Evolutionary conservation across 208 protist genomes (phyloP), one percentile per base, ranked within the genome.

Genomic region (Balamuthia mandrillaris): DNA sequence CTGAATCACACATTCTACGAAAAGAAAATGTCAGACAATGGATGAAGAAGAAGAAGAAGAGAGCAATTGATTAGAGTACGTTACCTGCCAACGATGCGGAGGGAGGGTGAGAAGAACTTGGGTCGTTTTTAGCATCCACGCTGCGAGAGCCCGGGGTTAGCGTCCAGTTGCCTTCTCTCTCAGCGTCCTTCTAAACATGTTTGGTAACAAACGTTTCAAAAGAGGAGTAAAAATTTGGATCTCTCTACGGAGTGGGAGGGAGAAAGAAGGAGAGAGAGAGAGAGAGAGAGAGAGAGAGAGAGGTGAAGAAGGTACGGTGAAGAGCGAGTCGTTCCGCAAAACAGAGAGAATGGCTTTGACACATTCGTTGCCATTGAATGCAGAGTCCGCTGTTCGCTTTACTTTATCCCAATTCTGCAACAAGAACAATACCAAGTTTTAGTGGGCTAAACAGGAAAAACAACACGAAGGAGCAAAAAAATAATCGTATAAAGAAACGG

Each of bases 81-180:
- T 9, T 75, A 75, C 66, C 66, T 18, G 54, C 54, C 21, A 56
- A 45, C 10, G 66, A 45, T 47, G 47, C 66, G 44, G 47, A 75
- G 41, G n/a, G n/a, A n/a, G n/a, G n/a, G n/a, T n/a, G n/a, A n/a
- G n/a, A n/a, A n/a, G n/a, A n/a, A n/a, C n/a, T n/a, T n/a, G 47
- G 54, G 14, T 75, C 54, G 66, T 56, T 75, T 45, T 75, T 45
- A 1, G 66, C 47, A 45, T 45, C 39, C 29, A 56, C 66, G 44
- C 27, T 54, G 4, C 54, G 42, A 10, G 47, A 39, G 42, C 54
- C 66, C 66, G 42, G 6, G 44, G 42, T 75, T 29, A 75, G 16
- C 47, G 66, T 75, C 66, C 66, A 75, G 27, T 45, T 56, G 9
- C 66, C 66, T 18, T 75, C 66, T 39, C 54, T 75, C 27, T 75